Base-by-base conservation (phyloP, 345 rosid species). In the Rhodamnia argentea region DNA sequence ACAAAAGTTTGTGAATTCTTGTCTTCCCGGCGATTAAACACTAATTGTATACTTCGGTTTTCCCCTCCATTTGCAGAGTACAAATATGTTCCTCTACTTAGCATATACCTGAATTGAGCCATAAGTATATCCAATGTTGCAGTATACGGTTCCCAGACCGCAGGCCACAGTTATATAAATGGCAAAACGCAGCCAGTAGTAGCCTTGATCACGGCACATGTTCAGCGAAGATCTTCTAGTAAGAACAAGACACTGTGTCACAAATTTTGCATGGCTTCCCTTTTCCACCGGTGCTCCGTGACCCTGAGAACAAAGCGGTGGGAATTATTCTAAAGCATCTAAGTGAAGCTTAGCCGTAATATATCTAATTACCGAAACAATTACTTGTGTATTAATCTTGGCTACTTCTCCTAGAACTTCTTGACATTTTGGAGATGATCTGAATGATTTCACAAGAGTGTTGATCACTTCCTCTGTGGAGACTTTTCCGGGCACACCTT, bases 381-480 rank as follows among this genome's bases (percentile, higher is more conserved):
- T 14, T 84, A 92, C 94, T 88, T 87, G 88, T 84, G 85, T 82
- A 74, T 85, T 58, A 85, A 91, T 90, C 85, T 88, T 84, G 62
- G 90, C 88, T 5, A 92, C 88, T 24, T 85, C 86, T 20, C 16
- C 74, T 44, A 52, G 83, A 88, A 91, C 91, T 87, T 86, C 88
- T 32, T 90, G 87, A 57, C 85, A 89, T 20, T 50, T 51, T 37
- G 84, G 84, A 13, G 93, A 94, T 24, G 91, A 89, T 62, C 90
- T 85, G 64, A 90, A 94, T 15, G 94, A 85, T 57, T 86, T 87
- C 5, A 85, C 88, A 26, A 94, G 92, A 57, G 85, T 85, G 23
- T 86, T 10, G 40, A 91, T 92, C n/a, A 85, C 95, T 90, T 90
- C 91, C 29, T 94, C 90, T 32, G 93, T 20, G 40, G 29, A 24